Evolutionary conservation across 2,329 filamentous ascomycete species (phyloP), one percentile per base, ranked within the genome.

Genomic region (Penicillium sumatraense): DNA sequence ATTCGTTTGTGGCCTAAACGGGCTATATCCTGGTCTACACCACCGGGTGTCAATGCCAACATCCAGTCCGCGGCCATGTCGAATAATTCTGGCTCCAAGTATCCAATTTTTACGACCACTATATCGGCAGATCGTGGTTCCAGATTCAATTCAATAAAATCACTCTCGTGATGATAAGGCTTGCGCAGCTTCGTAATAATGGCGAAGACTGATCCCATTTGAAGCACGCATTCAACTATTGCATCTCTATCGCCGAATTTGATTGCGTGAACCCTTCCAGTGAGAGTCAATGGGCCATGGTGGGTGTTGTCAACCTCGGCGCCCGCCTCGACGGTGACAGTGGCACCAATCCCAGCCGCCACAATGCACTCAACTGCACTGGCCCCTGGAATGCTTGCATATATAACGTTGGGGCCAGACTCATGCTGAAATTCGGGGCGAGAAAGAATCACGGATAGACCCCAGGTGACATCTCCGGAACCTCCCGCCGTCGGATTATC

Each of bases 401-500:
- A 84, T 23, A 84, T 82, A 10, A 82, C 78, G 0, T 59, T 74
- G 0, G 74, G 74, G 0, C 75, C 75, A 0, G 72, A 61, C 0
- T 65, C 49, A 0, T 68, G 51, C 47, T 74, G 69, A 45, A 83
- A 80, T 58, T 83, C 81, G 0, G 76, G 67, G 3, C 80, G 73
- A 14, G 65, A 69, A 8, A 83, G 72, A 14, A 84, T 63, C 46
- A 75, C 69, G 0, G 74, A 74, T 5, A 84, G 63, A 0, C 79
- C 78, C 80, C 81, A 83, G 0, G 81, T 82, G 14, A 83, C 77
- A 59, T 83, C 81, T 1, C 81, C 81, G 0, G 81, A 80, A 0
- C 81, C 81, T 5, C 81, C 81, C 1, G 81, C 81, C 0, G 81
- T 84, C 6, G 81, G 81, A 49, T 83, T 83, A 54, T 84, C 81